phyloP scores from a whole-genome alignment of 495 filamentous ascomycete genomes.

The Hyaloscypha hepaticicola region DNA sequence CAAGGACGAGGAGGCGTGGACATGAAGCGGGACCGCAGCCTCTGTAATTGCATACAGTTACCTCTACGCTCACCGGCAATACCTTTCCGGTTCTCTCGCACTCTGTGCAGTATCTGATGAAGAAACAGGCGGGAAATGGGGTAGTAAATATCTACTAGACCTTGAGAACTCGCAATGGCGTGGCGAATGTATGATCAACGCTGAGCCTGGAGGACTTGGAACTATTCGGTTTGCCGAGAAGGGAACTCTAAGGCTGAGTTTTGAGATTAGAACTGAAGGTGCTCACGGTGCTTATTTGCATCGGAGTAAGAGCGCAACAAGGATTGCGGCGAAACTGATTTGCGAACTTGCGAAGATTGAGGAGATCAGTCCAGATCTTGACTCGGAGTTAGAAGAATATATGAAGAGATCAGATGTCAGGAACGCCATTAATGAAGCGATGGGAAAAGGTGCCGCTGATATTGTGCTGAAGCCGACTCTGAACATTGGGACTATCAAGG shows the following conservation, averaged over 20 bases:
- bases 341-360: conserved; percentile 8
- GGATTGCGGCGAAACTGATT: conserved; percentile 19
- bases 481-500: conserved; percentile 20
- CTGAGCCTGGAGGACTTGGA: conserved; percentile 16
- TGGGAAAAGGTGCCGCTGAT: conserved; percentile 14
- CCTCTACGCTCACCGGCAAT: conserved; percentile 2
- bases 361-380: conserved; percentile 10
- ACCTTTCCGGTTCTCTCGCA: conserved; percentile 6
- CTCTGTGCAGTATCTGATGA: conserved; percentile 21
- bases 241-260: conserved; percentile 13
- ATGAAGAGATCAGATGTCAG: conserved; percentile 17
- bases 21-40: conserved; percentile 25
- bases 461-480: conserved; percentile 14
- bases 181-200: conserved; percentile 24
- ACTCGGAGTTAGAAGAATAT: conserved; percentile 1
- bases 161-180: conserved; percentile 2
- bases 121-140: conserved; percentile 22
- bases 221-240: conserved; percentile 23
- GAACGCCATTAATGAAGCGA: conserved; percentile 13
- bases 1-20: conserved; percentile 19
- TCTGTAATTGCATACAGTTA: conserved; percentile 18
- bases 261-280: conserved; percentile 9
- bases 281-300: conserved; percentile 20
- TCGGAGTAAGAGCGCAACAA: conserved; percentile 11
- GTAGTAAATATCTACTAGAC: conserved; percentile 10